Conservation (phyloP, 192 early-diverging fungal genomes). For the Coemansia sp. region DNA sequence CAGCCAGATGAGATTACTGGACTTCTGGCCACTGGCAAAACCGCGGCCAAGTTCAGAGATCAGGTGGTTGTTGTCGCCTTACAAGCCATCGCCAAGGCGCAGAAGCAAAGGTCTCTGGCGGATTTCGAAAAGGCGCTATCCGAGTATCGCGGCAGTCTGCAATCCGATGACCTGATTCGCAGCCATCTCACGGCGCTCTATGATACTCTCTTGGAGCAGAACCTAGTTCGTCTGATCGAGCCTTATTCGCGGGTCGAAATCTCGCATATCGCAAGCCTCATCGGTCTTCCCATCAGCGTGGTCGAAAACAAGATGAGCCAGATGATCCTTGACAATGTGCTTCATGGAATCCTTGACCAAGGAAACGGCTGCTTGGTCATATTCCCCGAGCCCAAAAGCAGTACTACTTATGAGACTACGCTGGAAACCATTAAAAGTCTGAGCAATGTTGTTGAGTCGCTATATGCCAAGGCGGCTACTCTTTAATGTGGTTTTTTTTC, state of each 20-base stretch:
- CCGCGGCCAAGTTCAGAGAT: constrained; percentile 79
- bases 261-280: constrained; percentile 86
- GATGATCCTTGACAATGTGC: constrained; percentile 98
- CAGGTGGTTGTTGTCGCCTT: constrained; percentile 90
- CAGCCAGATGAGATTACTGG: constrained; percentile 92
- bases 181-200: constrained; percentile 89
- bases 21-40: constrained; percentile 85
- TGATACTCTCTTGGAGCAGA: constrained; percentile 95
- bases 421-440: constrained; percentile 97
- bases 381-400: constrained; percentile 83
- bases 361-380: constrained; percentile 93
- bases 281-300: constrained; percentile 87
- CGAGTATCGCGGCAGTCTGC: constrained; percentile 82
- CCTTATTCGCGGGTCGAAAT: constrained; percentile 98
- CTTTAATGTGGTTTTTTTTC: constrained; percentile 13
- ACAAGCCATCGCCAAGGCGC: constrained; percentile 90
- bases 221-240: constrained; percentile 95
- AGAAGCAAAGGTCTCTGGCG: constrained; percentile 93
- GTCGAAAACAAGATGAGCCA: constrained; percentile 97
- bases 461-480: constrained; percentile 83
- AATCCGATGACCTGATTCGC: constrained; percentile 91
- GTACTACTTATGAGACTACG: constrained; percentile 90
- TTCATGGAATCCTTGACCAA: constrained; percentile 95
- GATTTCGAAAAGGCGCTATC: constrained; percentile 93
- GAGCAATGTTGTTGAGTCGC: constrained; percentile 88